phyloP scores from a whole-genome alignment of 305 asterid species.

The Solanum chacoense region DNA sequence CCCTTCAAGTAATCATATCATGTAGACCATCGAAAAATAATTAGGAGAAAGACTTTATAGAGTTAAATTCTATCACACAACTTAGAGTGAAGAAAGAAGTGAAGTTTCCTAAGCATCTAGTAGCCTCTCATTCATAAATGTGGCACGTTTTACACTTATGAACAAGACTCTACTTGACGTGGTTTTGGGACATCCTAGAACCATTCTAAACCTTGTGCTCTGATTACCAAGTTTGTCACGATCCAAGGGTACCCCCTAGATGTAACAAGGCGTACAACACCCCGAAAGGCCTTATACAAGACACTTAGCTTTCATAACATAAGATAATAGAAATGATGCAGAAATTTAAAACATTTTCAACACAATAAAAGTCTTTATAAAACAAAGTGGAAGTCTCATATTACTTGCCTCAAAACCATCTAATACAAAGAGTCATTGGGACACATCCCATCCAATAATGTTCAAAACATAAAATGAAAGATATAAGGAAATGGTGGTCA shows the following conservation, averaged over 20 bases:
- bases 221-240: background rate
- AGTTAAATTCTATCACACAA: too few species aligned
- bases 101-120: background rate
- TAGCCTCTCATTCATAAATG: background rate
- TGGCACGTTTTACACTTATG: background rate
- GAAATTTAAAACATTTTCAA: too few species aligned
- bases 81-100: too few species aligned
- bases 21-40: too few species aligned
- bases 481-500: too few species aligned
- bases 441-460: too few species aligned
- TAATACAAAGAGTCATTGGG: too few species aligned
- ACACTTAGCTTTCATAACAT: background rate
- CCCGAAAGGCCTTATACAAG: background rate
- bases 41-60: too few species aligned
- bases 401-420: too few species aligned
- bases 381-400: too few species aligned
- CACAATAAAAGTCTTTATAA: too few species aligned
- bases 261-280: background rate
- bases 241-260: background rate
- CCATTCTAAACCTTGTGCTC: background rate
- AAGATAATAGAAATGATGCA: background rate
- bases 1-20: background rate
- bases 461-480: too few species aligned
- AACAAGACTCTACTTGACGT: background rate
- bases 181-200: background rate